Base-by-base conservation (phyloP, 306 rosid genomes). In the Herpetospermum pedunculosum region DNA sequence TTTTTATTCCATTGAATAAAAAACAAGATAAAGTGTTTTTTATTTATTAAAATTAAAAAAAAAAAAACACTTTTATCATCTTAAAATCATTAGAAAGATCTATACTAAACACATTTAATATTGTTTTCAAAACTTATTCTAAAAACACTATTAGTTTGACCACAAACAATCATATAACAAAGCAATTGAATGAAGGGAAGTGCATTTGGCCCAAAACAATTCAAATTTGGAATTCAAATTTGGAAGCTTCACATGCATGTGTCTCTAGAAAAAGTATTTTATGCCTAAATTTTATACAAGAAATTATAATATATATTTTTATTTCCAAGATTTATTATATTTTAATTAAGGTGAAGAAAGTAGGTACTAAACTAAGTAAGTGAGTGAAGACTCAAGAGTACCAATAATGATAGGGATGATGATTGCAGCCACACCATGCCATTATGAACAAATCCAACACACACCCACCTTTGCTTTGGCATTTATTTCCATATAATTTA, bases 361-460 rank as follows among this genome's bases (percentile, higher is more conserved):
- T n/a, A 30, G 69, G 69, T 30, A 14, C 11, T 57, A 44, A 43
- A 46, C 6, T 13, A 14, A 26, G 64, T 23, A 53, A 2, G 46
- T 8, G 14, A 29, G 6, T 12, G n/a, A n/a, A n/a, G n/a, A 32
- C 23, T 62, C 44, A 63, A 55, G 47, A 10, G 18, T n/a, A 37
- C 48, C 29, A 63, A 63, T 63, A 63, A 63, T 63, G 32, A 63
- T 63, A 34, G 70, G 47, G 29, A 37, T 63, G 48, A 63, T 63
- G 70, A 34, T 63, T 63, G 70, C 47, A 63, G 29, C 70, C 70
- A 63, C 70, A 10, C 70, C 70, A 63, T 37, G 46, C 18, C 48
- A 63, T 19, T 37, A 62, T 62, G 4, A 62, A 28, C 70, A 62
- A 62, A 62, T 62, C 70, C 70, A 62, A 62, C 41, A 62, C 37